Evolutionary conservation across 306 rosid species (phyloP).

Genomic region (Canavalia ensiformis): DNA sequence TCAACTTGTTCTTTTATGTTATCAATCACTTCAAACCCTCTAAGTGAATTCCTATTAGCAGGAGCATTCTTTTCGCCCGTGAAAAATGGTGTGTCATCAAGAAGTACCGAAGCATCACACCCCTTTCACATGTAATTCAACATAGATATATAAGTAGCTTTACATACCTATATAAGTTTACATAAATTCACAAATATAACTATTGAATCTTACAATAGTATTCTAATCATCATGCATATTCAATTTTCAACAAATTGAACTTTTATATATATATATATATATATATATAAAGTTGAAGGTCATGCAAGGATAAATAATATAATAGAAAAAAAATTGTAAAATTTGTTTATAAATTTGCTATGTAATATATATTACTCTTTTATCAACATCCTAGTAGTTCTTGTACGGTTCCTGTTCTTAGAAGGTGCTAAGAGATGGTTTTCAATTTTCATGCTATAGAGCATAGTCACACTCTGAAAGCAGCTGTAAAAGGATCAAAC

Average conservation of each 20-base stretch:
- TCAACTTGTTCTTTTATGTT: constrained; percentile 66
- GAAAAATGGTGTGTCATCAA: constrained; percentile 62
- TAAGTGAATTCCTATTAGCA: constrained; percentile 65
- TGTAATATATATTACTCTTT: too few relatives aligned
- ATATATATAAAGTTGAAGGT: too few relatives aligned
- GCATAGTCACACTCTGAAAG: neutral
- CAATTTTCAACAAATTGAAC: too few relatives aligned
- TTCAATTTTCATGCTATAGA: neutral
- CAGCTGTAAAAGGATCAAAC: neutral
- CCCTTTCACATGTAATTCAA: constrained; percentile 44
- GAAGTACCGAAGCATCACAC: constrained; percentile 80
- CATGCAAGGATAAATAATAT: too few relatives aligned
- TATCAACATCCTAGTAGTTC: too few relatives aligned
- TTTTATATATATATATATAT: too few relatives aligned
- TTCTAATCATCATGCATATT: too few relatives aligned
- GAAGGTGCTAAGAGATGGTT: neutral
- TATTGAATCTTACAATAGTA: too few relatives aligned
- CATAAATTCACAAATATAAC: too few relatives aligned
- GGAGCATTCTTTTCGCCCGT: constrained; percentile 66
- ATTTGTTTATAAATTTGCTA: too few relatives aligned
- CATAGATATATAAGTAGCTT: neutral
- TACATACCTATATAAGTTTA: neutral
- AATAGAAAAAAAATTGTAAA: too few relatives aligned
- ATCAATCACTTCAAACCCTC: constrained; percentile 78
- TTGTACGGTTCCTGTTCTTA: too few relatives aligned